phyloP scores from a whole-genome alignment of 2,329 filamentous ascomycete genomes.

The Ploettnerulaceae sp. region DNA sequence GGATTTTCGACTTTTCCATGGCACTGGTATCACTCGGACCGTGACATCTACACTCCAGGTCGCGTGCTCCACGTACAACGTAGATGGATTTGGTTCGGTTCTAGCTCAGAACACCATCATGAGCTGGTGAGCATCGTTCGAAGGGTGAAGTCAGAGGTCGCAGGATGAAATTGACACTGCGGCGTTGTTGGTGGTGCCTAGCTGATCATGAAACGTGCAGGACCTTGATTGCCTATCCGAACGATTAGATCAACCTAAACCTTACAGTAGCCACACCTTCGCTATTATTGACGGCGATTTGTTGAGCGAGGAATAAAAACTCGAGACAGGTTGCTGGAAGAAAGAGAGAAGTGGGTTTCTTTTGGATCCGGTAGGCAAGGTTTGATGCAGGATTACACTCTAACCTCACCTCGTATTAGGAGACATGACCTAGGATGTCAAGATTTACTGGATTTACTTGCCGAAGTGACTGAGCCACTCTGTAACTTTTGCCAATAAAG shows the following conservation, averaged over 20 bases:
- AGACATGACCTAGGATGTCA: background rate
- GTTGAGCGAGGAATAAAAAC: background rate
- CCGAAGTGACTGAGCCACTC: background rate
- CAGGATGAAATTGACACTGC: slow-evolving; percentile 3
- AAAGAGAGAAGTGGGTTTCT: background rate
- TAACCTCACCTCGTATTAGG: slow-evolving; percentile 2
- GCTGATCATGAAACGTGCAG: too few species aligned
- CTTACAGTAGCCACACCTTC: background rate
- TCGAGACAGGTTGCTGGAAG: background rate
- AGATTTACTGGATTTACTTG: background rate
- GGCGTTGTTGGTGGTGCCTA: background rate
- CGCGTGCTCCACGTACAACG: slow-evolving; percentile 21
- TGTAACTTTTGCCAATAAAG: background rate
- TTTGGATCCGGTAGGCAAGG: background rate
- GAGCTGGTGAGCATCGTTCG: slow-evolving; percentile 19
- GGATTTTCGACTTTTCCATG: slow-evolving; percentile 27
- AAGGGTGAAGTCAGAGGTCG: slow-evolving; percentile 5
- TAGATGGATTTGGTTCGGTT: slow-evolving; percentile 7
- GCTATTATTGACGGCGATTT: background rate
- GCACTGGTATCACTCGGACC: slow-evolving; percentile 23
- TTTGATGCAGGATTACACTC: background rate
- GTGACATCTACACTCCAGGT: slow-evolving; percentile 24
- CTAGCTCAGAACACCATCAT: slow-evolving; percentile 27
- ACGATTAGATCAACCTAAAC: background rate
- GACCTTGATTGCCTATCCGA: background rate